Evolutionary conservation across 1,284 basidiomycete species (phyloP).

Genomic region (Mycosarcoma mackinlayi): DNA sequence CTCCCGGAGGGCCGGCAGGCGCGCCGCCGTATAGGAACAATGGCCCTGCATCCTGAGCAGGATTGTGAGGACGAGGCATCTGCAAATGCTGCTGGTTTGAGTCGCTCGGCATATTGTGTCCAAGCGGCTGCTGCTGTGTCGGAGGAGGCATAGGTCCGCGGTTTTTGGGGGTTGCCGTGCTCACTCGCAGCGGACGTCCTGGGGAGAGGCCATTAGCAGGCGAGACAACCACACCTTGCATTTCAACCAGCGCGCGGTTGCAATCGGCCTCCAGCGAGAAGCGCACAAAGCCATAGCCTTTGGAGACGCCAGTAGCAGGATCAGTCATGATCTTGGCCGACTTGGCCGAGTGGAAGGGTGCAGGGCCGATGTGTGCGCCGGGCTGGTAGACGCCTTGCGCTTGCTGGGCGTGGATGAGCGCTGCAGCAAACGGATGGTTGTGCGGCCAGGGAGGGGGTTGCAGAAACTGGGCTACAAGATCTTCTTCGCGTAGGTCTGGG

Average conservation of each 20-base stretch:
- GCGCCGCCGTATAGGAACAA: conserved; percentile 38
- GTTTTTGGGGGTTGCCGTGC: conserved; percentile 62
- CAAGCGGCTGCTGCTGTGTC: conserved; percentile 1
- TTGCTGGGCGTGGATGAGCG: conserved; percentile 56
- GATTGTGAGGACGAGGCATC: conserved; percentile 45
- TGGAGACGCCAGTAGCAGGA: conserved; percentile 49
- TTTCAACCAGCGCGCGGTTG: conserved; percentile 64
- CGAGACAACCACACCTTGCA: conserved; percentile 57
- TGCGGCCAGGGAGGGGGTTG: conserved; percentile 60
- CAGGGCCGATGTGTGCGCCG: conserved; percentile 49
- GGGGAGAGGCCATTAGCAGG: conserved; percentile 51
- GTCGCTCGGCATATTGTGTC: conserved; percentile 15
- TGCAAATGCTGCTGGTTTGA: conserved; percentile 32
- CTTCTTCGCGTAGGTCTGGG: conserved; percentile 60
- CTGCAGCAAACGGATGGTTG: conserved; percentile 58
- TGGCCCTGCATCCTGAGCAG: conserved; percentile 29
- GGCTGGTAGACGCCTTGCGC: conserved; percentile 54
- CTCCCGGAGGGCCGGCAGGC: conserved; percentile 5
- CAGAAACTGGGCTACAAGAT: conserved; percentile 61
- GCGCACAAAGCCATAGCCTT: conserved; percentile 65
- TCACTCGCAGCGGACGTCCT: conserved; percentile 58
- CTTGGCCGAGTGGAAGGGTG: conserved; percentile 60
- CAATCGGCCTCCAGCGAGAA: conserved; percentile 57
- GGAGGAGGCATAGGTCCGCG: conserved; percentile 22
- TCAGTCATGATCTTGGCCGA: conserved; percentile 63